Evolutionary conservation across 2,329 filamentous ascomycete genomes (phyloP).

Genomic region (Fragosphaeria purpurea): DNA sequence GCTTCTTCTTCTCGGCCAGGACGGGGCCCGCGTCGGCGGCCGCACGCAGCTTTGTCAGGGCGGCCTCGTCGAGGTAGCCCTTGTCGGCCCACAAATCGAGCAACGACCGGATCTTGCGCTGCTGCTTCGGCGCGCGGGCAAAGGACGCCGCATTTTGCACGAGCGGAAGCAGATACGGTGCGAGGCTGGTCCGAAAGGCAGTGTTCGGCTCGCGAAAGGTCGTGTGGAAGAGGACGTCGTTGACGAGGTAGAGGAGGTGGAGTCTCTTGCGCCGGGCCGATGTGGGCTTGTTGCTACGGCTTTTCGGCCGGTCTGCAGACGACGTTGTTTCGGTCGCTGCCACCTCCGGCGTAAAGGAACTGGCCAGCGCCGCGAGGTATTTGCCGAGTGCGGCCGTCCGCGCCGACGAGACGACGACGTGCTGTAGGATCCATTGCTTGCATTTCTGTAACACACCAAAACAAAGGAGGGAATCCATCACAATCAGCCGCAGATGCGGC

Average conservation of each 20-base stretch:
- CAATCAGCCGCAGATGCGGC: not conserved
- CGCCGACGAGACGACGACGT: constrained; percentile 57
- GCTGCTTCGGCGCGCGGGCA: constrained; percentile 53
- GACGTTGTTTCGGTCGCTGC: constrained; percentile 6
- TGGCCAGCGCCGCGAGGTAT: constrained; percentile 61
- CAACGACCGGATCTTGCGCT: constrained; percentile 52
- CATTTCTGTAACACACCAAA: constrained; percentile 54
- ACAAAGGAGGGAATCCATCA: not conserved
- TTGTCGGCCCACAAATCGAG: constrained; percentile 62
- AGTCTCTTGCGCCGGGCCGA: constrained; percentile 55
- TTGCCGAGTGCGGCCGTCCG: constrained; percentile 62
- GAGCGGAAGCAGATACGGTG: constrained; percentile 53
- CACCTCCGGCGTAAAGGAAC: constrained; percentile 34
- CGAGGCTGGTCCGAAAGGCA: constrained; percentile 45
- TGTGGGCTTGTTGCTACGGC: constrained; percentile 18
- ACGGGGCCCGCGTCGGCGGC: constrained; percentile 32
- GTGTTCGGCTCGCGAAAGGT: constrained; percentile 40
- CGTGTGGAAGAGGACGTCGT: constrained; percentile 65
- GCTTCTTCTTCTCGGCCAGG: constrained; percentile 21
- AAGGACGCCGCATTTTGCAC: constrained; percentile 47
- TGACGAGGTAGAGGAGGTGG: constrained; percentile 68
- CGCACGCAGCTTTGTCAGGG: constrained; percentile 49
- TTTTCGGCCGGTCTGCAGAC: not conserved
- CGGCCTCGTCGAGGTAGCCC: constrained; percentile 43
- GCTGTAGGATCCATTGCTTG: constrained; percentile 73